Conservation (phyloP, 441 rosid species). For the Populus trichocarpa region DNA sequence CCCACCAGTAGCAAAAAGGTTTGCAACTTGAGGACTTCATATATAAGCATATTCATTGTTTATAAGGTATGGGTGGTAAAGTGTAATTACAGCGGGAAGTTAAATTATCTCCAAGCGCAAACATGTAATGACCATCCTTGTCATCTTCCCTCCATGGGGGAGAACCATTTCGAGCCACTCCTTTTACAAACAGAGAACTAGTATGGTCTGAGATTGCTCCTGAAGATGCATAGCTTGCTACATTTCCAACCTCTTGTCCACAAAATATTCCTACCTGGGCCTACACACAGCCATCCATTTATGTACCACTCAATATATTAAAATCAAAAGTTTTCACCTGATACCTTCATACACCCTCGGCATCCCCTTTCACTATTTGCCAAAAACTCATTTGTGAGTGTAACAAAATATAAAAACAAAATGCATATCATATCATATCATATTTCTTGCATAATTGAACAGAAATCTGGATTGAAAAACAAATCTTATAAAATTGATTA, state of each 20-base stretch:
- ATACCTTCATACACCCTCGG: neutral
- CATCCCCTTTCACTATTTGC: neutral
- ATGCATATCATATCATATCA: neutral
- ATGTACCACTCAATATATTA: conserved; percentile 54
- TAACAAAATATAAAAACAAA: neutral
- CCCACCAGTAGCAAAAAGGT: neutral
- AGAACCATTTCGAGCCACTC: conserved; percentile 68
- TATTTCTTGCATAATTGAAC: too few relatives aligned
- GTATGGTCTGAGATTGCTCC: conserved; percentile 65
- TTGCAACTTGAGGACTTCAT: neutral
- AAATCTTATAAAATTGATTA: neutral
- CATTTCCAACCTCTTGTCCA: conserved; percentile 82
- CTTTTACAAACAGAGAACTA: conserved; percentile 54
- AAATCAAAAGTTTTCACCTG: conserved; percentile 28
- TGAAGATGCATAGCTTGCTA: conserved; percentile 70
- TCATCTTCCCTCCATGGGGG: conserved; percentile 95
- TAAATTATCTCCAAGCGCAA: conserved; percentile 92
- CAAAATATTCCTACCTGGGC: conserved; percentile 92
- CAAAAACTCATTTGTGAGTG: neutral
- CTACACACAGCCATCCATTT: conserved; percentile 83
- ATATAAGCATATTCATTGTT: neutral
- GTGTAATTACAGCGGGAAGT: conserved; percentile 85
- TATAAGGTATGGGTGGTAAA: conserved; percentile 29
- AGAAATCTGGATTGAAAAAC: too few relatives aligned
- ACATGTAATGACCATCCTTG: conserved; percentile 94